Conservation (phyloP, 441 rosid genomes). For the Erodium texanum region DNA sequence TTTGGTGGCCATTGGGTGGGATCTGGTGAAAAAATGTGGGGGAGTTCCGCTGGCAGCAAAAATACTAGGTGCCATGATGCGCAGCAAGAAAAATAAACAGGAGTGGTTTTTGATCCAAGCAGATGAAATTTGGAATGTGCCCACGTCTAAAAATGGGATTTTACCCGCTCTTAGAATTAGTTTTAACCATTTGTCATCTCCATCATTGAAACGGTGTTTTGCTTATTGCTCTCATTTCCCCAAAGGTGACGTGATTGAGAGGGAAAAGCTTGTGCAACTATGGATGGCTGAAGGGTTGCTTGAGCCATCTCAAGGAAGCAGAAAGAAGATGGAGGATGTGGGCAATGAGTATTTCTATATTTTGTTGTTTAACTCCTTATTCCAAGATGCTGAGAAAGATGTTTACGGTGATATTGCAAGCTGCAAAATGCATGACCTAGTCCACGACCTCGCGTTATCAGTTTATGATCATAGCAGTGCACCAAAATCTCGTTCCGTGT, state of each 20-base stretch:
- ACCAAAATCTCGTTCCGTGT: background rate
- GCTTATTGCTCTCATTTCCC: constrained; percentile 15
- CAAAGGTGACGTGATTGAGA: constrained; percentile 1
- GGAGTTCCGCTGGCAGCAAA: background rate
- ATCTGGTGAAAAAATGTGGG: constrained; percentile 7
- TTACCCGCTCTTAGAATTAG: background rate
- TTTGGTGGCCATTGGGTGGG: constrained; percentile 6
- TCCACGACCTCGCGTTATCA: constrained; percentile 12
- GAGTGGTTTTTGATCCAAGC: constrained; percentile 6
- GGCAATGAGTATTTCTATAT: constrained; percentile 4
- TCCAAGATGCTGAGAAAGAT: constrained; percentile 9
- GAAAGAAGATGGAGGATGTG: background rate
- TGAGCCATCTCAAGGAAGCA: background rate
- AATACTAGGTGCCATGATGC: too few relatives aligned
- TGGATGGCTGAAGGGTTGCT: constrained; percentile 20
- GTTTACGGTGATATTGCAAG: background rate
- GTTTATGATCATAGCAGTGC: background rate
- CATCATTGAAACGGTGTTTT: constrained; percentile 12
- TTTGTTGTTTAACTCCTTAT: background rate
- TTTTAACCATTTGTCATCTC: constrained; percentile 9
- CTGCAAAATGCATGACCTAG: constrained; percentile 15
- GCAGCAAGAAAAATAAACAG: too few relatives aligned
- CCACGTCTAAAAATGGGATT: background rate
- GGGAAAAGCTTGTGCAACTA: constrained; percentile 4
- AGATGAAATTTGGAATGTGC: background rate